These are phyloP conservation scores for Cyclotella baltica DNA, from an alignment of 108 stramenopile species.

Conservation along the genomic window DNA sequence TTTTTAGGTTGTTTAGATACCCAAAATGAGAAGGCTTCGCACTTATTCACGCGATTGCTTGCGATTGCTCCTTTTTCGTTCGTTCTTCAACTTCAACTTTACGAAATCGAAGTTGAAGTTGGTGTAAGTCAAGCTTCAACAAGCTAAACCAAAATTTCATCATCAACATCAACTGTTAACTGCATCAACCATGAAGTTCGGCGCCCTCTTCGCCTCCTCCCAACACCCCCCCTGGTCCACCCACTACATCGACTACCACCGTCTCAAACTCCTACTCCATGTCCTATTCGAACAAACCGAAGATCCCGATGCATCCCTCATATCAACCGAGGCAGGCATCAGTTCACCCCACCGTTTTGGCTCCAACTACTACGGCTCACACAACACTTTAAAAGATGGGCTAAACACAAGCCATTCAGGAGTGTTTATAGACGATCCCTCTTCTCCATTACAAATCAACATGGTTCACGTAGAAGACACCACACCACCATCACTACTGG, in stretches of 20 bases:
- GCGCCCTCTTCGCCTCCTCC: slow-evolving; percentile 47
- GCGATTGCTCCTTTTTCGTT: no score
- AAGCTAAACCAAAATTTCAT: no score
- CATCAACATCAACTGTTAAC: no score
- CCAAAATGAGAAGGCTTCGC: no score
- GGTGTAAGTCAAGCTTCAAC: no score
- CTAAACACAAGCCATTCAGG: neutral
- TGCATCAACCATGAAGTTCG: slow-evolving; percentile 71
- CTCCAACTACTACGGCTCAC: neutral
- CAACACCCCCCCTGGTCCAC: slow-evolving; percentile 57
- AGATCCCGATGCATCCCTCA: slow-evolving; percentile 6
- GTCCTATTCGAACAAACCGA: slow-evolving; percentile 3
- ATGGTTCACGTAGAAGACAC: neutral
- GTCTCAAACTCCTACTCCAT: slow-evolving; percentile 56
- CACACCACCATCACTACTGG: no score
- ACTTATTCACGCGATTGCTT: no score
- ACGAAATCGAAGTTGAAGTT: no score
- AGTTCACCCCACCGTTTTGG: no score
- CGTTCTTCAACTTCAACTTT: no score
- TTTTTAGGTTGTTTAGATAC: no score
- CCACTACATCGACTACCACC: slow-evolving; percentile 65
- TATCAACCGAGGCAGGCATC: no score
- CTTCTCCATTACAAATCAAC: neutral
- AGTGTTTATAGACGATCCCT: neutral
- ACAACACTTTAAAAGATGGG: neutral